Base-by-base conservation (phyloP, 768 basidiomycete genomes). In the Mycena sanguinolenta region DNA sequence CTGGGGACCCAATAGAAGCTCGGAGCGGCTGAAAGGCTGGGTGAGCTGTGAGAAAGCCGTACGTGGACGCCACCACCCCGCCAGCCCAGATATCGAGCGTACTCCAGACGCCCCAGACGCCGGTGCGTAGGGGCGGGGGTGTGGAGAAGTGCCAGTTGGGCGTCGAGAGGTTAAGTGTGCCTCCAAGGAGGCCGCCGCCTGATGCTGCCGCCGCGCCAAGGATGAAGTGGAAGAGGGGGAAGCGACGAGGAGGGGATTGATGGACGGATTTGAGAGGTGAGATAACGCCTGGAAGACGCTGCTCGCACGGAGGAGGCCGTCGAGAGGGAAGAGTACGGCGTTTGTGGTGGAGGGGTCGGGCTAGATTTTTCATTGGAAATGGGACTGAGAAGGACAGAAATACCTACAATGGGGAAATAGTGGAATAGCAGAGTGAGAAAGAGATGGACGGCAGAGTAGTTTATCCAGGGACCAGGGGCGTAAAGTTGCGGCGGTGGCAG, bases 31-130 rank as follows among this genome's bases (percentile, higher is more conserved):
- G 62, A 63, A 82, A 84, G 19, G 79, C 80, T 6, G 77, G 77
- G 49, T 82, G 77, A 19, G 76, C 77, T 1, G 78, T 81, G 28
- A 79, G 74, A 14, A 73, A 69, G 72, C 80, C 75, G 70, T 80
- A 82, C 21, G 80, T 72, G 28, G 59, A 25, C 74, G 76, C 86
- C 12, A 84, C 84, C 3, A 88, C 70, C 10, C 85, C 82, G 44
- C 88, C 88, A 63, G 82, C 86, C 88, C 87, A 88, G 0, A 88
- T 75, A 71, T 88, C 88, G 21, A 88, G 74, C 2, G 83, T 85
- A 10, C 79, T 82, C 68, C 81, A 81, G 58, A 82, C 54, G 52
- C 82, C 81, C 72, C 72, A 73, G 2, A 81, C 83, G 7, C 80
- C 84, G 14, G 77, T 77, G 27, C 82, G 80, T 16, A 89, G 78